A percentile compares a stretch with the other conserved stretches of the same genome.
Evolutionary conservation across 2,329 filamentous ascomycete species (phyloP).

Genomic region (Sodiomyces alkalinus): DNA sequence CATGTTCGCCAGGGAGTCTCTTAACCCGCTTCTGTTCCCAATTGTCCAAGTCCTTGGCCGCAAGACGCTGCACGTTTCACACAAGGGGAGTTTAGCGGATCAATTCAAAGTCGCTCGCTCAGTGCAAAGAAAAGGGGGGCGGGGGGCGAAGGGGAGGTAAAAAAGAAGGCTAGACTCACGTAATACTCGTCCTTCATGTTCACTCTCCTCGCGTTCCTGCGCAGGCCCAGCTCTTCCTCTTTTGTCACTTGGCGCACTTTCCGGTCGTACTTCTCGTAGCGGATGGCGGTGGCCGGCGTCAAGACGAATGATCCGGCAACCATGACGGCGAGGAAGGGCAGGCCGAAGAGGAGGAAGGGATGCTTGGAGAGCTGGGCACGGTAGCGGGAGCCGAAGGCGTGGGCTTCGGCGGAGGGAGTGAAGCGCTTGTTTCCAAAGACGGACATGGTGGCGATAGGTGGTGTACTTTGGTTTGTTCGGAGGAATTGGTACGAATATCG

Average conservation of each 20-base stretch:
- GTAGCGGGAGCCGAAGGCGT: slow-evolving; percentile 61
- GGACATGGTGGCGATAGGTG: slow-evolving; percentile 32
- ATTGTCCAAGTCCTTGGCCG: slow-evolving; percentile 80
- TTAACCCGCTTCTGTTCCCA: slow-evolving; percentile 97
- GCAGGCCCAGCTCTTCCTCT: slow-evolving; percentile 75
- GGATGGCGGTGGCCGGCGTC: slow-evolving; percentile 81
- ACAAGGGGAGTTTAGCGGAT: too few relatives aligned
- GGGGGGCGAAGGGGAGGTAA: too few relatives aligned
- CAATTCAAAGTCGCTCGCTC: too few relatives aligned
- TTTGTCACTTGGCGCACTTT: slow-evolving; percentile 73
- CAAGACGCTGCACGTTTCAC: slow-evolving; percentile 42
- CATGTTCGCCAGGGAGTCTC: slow-evolving; percentile 75
- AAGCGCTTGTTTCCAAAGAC: slow-evolving; percentile 56
- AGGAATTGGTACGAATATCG: too few relatives aligned
- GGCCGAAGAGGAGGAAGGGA: slow-evolving; percentile 83
- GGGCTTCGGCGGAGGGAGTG: slow-evolving; percentile 47
- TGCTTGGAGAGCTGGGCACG: slow-evolving; percentile 58
- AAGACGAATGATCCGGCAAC: slow-evolving; percentile 87
- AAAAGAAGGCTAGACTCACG: slow-evolving; percentile 38
- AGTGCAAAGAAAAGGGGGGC: too few relatives aligned
- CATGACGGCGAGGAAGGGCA: slow-evolving; percentile 84
- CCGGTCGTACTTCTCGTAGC: slow-evolving; percentile 86
- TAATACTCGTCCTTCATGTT: slow-evolving; percentile 81
- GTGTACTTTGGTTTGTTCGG: too few relatives aligned
- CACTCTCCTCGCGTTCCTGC: slow-evolving; percentile 53